Conservation (phyloP, 306 rosid genomes). For the Acacia melanoxylon region DNA sequence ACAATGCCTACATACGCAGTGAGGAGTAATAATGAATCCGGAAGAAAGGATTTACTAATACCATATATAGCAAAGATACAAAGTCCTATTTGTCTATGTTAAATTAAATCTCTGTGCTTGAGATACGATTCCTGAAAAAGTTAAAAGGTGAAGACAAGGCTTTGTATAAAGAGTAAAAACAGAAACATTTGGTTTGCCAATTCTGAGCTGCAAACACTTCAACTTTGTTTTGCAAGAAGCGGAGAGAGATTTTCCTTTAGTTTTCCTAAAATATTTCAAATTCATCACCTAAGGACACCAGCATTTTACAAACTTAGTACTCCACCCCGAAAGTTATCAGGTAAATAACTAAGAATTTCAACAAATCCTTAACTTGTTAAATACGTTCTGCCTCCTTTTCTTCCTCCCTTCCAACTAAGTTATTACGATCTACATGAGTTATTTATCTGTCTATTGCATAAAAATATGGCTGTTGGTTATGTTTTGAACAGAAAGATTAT, state of each 20-base stretch:
- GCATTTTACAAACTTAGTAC: not conserved
- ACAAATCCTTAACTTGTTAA: not conserved
- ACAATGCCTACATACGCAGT: conserved; percentile 45
- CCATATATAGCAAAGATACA: not conserved
- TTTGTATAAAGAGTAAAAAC: not conserved
- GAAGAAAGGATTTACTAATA: not conserved
- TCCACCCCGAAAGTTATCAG: not conserved
- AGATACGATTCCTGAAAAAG: not conserved
- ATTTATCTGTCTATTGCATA: not conserved
- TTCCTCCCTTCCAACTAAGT: not conserved
- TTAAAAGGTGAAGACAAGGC: not conserved
- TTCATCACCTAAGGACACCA: not conserved
- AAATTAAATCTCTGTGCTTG: not conserved
- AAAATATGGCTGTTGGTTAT: not conserved
- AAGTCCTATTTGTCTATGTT: not conserved
- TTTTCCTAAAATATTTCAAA: not conserved
- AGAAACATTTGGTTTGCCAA: not conserved
- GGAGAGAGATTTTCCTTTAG: not conserved
- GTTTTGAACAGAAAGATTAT: not conserved
- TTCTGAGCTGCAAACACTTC: not conserved
- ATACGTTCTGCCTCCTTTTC: not conserved
- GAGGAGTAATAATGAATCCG: conserved; percentile 3
- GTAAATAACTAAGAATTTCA: not conserved
- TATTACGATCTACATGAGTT: not conserved
- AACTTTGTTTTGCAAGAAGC: not conserved